Conservation (phyloP, 768 basidiomycete genomes). For the Antrodiella citrinella region DNA sequence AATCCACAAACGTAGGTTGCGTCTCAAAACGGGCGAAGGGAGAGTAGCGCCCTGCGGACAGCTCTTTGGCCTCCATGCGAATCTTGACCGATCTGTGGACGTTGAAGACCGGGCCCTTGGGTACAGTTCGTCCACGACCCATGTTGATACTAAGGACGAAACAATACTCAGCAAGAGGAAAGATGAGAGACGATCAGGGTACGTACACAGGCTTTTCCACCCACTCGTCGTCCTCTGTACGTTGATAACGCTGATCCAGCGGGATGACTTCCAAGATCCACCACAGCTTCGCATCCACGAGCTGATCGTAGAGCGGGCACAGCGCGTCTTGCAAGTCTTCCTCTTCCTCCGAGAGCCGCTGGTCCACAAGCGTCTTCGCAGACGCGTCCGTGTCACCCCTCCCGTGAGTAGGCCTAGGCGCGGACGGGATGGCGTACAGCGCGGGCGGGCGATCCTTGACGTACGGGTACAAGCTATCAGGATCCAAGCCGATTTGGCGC, state of each 20-base stretch:
- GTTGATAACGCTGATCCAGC: conserved; percentile 18
- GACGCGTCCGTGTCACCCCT: not conserved
- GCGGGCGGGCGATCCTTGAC: conserved; percentile 18
- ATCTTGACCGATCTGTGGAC: conserved; percentile 4
- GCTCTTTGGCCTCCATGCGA: conserved; percentile 6
- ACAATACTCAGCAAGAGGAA: not conserved
- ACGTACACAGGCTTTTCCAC: conserved; percentile 7
- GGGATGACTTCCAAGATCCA: conserved; percentile 55
- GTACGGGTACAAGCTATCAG: conserved; percentile 18
- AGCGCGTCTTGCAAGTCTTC: conserved; percentile 58
- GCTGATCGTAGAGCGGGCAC: conserved; percentile 46
- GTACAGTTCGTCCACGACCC: conserved; percentile 18
- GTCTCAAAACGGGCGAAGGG: not conserved
- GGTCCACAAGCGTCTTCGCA: conserved; percentile 2
- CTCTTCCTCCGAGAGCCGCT: conserved; percentile 38
- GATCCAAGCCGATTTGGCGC: conserved; percentile 24
- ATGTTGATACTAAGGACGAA: conserved; percentile 15
- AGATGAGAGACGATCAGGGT: not conserved
- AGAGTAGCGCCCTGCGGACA: not conserved
- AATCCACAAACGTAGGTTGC: conserved; percentile 1
- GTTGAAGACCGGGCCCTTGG: not conserved
- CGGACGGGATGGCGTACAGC: conserved; percentile 2
- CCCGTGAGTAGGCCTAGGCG: not conserved
- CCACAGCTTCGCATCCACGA: conserved; percentile 41
- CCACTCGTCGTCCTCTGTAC: conserved; percentile 11